A percentile compares a stretch with the other conserved stretches of the same genome.
Conservation (phyloP, 495 filamentous ascomycete genomes). For the Bryoglossum gracile region DNA sequence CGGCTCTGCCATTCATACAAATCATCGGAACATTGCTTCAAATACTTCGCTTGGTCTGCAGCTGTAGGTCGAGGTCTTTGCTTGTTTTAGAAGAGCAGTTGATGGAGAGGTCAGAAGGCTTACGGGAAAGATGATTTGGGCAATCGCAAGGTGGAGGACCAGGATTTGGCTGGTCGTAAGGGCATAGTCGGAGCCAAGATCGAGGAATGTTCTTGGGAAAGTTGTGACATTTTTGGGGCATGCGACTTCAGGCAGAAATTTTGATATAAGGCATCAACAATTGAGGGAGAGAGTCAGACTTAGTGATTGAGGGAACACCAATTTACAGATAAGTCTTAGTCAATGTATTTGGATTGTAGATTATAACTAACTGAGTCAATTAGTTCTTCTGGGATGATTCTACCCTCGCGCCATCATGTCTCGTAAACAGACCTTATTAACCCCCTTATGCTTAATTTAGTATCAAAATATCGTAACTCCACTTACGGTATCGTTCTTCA, state of each 20-base stretch:
- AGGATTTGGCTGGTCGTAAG: conserved; percentile 42
- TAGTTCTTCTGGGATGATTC: no score
- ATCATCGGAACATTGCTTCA: conserved; percentile 74
- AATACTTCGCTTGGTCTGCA: conserved; percentile 52
- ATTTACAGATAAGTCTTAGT: no score
- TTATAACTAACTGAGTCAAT: no score
- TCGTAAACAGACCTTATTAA: conserved; percentile 2
- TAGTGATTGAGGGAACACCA: no score
- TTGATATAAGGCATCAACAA: conserved; percentile 13
- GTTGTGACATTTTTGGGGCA: conserved; percentile 4
- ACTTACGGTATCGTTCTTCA: conserved; percentile 87
- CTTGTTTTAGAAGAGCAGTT: conserved; percentile 2
- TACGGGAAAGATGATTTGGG: conserved; percentile 52
- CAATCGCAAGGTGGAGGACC: conserved; percentile 53
- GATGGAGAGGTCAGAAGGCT: conserved; percentile 1
- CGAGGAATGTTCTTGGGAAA: conserved; percentile 6
- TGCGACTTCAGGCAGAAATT: not conserved
- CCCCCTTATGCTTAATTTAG: conserved; percentile 7
- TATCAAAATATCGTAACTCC: conserved; percentile 75
- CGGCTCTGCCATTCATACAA: conserved; percentile 80
- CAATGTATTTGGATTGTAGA: no score
- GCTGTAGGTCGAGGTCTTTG: conserved; percentile 37
- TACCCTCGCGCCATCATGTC: no score
- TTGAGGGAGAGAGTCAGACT: not conserved
- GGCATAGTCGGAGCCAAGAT: conserved; percentile 46